Evolutionary conservation across 192 early-diverging fungal species (phyloP).

Genomic region (Coemansia sp.): DNA sequence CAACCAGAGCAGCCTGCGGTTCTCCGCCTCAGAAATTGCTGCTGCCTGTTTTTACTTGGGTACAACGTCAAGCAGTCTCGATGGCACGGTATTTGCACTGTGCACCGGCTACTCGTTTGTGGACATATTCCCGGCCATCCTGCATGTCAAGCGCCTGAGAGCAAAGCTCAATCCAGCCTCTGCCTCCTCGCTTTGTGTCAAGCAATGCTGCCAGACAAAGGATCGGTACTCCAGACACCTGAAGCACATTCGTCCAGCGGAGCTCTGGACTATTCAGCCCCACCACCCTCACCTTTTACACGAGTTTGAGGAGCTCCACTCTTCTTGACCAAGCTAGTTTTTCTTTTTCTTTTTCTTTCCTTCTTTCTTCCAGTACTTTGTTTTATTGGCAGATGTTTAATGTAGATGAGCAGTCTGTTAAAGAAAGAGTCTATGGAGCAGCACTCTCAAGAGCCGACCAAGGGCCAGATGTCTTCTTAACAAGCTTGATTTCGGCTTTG

Average conservation of each 20-base stretch:
- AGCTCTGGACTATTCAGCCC: constrained; percentile 53
- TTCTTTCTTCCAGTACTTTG: not conserved
- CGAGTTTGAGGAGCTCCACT: constrained; percentile 36
- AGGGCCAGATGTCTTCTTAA: constrained; percentile 58
- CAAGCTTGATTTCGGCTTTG: constrained; percentile 75
- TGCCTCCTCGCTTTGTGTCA: constrained; percentile 16
- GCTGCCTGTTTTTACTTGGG: constrained; percentile 53
- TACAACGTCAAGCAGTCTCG: constrained; percentile 26
- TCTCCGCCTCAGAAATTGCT: constrained; percentile 39
- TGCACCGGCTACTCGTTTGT: constrained; percentile 43
- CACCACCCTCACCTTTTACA: constrained; percentile 44
- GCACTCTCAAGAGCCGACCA: constrained; percentile 38
- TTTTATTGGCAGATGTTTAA: not conserved
- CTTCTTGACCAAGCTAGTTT: constrained; percentile 10
- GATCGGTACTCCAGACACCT: constrained; percentile 27
- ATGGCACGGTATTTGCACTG: constrained; percentile 24
- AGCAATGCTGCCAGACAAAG: constrained; percentile 39
- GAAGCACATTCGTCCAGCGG: constrained; percentile 33
- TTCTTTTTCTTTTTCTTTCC: not conserved
- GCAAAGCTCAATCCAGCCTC: constrained; percentile 11
- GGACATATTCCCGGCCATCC: constrained; percentile 24
- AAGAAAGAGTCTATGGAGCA: not conserved
- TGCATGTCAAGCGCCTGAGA: constrained; percentile 30
- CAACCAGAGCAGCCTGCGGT: constrained; percentile 29
- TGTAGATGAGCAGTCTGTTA: not conserved